Conservation (phyloP, 2,329 filamentous ascomycete genomes). For the Shiraia bambusicola region DNA sequence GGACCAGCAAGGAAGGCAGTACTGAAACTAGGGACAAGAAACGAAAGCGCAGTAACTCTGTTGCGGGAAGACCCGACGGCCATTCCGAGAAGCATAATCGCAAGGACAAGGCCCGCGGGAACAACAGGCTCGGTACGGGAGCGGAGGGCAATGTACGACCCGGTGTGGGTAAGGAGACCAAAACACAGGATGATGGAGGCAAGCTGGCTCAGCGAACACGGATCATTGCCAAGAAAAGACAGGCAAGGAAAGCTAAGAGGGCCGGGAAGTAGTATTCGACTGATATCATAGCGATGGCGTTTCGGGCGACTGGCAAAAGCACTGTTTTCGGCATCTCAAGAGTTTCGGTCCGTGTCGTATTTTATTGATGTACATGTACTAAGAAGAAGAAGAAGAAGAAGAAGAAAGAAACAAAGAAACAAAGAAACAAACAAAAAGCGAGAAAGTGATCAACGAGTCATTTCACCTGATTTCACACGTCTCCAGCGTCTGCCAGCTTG, state of each 20-base stretch:
- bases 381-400: no score
- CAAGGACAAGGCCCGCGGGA: constrained; percentile 17
- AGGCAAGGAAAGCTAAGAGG: constrained; percentile 65
- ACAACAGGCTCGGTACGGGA: constrained; percentile 19
- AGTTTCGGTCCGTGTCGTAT: background rate
- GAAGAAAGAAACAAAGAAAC: no score
- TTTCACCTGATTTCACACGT: no score
- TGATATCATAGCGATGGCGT: background rate
- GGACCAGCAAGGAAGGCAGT: constrained; percentile 23
- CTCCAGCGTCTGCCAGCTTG: no score
- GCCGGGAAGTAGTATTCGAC: constrained; percentile 52
- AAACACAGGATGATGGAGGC: constrained; percentile 46
- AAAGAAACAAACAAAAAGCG: no score
- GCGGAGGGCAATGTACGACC: constrained; percentile 16
- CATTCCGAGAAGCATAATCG: constrained; percentile 6
- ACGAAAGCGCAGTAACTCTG: no score
- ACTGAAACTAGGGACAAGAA: constrained; percentile 35
- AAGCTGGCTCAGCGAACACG: constrained; percentile 65
- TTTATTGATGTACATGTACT: background rate
- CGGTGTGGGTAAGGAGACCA: constrained; percentile 2
- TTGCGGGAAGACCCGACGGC: constrained; percentile 22
- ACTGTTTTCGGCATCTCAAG: background rate
- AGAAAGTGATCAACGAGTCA: no score
- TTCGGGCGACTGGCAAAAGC: background rate
- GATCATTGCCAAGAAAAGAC: constrained; percentile 83